Conservation (phyloP, 192 early-diverging fungal genomes). For the Kappamyces sp. region DNA sequence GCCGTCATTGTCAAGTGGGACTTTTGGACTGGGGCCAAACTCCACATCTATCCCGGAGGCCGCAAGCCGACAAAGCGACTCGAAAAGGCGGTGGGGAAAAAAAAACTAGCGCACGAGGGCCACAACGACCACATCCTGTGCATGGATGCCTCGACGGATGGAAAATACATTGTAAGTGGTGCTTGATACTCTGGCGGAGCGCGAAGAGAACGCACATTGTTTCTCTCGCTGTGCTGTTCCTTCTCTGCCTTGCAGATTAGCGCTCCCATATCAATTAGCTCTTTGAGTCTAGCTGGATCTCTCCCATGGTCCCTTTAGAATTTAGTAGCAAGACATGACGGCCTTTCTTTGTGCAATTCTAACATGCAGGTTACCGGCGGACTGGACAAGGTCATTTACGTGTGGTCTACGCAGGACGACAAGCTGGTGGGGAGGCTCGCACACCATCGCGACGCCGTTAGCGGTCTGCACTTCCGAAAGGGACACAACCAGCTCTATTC, state of each 20-base stretch:
- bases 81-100: conserved; percentile 28
- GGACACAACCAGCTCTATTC: conserved; percentile 79
- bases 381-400: conserved; percentile 79
- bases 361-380: conserved; percentile 72
- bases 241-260: conserved; percentile 20
- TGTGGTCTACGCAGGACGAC: conserved; percentile 82
- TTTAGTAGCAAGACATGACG: conserved; percentile 39
- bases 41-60: conserved; percentile 66
- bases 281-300: conserved; percentile 48
- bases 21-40: conserved; percentile 58
- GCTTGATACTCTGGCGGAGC: conserved; percentile 20
- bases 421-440: conserved; percentile 66
- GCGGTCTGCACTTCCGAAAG: conserved; percentile 79
- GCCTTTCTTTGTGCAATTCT: background rate
- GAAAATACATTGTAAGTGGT: conserved; percentile 46
- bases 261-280: conserved; percentile 24
- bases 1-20: conserved; percentile 89
- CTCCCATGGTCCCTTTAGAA: conserved; percentile 35
- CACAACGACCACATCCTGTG: conserved; percentile 46
- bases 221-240: conserved; percentile 34
- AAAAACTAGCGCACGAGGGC: conserved; percentile 28
- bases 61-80: conserved; percentile 61
- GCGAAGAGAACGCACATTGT: conserved; percentile 31
- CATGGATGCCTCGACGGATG: conserved; percentile 41
- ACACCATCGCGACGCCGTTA: conserved; percentile 89